Conservation (phyloP, 164 flowering plant genomes). For the Echeveria elegans region DNA sequence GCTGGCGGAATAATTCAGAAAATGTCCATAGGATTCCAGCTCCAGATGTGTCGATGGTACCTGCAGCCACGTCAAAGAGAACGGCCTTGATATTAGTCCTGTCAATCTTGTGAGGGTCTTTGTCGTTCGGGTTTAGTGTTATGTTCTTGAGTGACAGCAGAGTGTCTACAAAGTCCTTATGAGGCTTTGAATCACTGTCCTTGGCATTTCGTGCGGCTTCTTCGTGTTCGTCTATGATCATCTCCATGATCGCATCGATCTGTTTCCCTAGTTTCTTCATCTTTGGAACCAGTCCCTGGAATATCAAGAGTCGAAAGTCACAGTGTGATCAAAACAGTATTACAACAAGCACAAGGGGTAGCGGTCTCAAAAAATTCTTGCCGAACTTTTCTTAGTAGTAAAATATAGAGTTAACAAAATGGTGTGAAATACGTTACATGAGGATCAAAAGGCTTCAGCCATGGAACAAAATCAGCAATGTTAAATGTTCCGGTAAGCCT, state of each 20-base stretch:
- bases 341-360: no score
- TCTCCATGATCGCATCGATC: background rate
- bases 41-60: constrained; percentile 5
- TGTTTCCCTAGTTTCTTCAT: constrained; percentile 4
- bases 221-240: constrained; percentile 2
- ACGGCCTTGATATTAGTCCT: constrained; percentile 2
- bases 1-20: background rate
- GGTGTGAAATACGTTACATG: constrained; percentile 11
- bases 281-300: constrained; percentile 1
- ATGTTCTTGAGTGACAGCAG: constrained; percentile 1
- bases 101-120: background rate
- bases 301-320: background rate
- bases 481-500: constrained; percentile 17
- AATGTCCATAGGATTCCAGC: constrained; percentile 6
- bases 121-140: constrained; percentile 4
- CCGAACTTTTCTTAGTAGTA: no score
- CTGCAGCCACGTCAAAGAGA: constrained; percentile 2
- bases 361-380: no score
- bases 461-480: constrained; percentile 21
- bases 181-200: background rate
- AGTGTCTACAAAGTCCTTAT: constrained; percentile 4
- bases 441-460: constrained; percentile 14
- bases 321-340: background rate
- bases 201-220: background rate
- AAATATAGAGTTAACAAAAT: no score